Evolutionary conservation across 1,139 yeast species (phyloP), one percentile per base, ranked within the genome.

Genomic region (Protomyces lactucae-debilis): DNA sequence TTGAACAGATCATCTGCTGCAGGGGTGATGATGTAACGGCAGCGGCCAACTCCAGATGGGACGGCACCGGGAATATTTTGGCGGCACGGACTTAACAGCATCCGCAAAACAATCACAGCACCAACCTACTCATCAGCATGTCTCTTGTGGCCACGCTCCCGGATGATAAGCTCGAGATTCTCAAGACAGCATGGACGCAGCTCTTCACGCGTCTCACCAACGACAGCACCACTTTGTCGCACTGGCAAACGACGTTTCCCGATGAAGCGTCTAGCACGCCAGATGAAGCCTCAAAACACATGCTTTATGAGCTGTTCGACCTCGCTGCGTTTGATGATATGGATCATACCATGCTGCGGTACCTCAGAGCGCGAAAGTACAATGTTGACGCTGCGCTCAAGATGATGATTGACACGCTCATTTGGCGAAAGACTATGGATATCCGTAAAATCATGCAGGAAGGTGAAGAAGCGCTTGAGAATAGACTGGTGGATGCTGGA

Each of bases 331-430:
- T 54, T 56, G 95, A 88, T 71, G 77, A 82, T 43, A 87, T 91
- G 2, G 96, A 89, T 73, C 83, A 85, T 67, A 73, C 84, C 66
- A 65, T 86, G 53, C 76, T 87, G 67, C 79, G 93, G 70, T 87
- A 84, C 71, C 73, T 85, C 32, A 77, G 88, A 66, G 93, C 93
- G 21, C 80, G 92, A 73, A 87, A 87, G 73, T 85, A 86, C 84
- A 81, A 86, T 69, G 78, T 82, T 18, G 83, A 81, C 68, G 81
- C 82, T 68, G 77, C 88, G 0, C 71, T 86, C 52, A 77, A 78
- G n/a, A 87, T 87, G 93, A 72, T 85, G 55, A 82, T 85, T 8
- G 76, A 79, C 61, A 83, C 90, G 36, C 73, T 88, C 69, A 78
- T 80, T 68, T 89, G 96, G 95, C 82, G 95, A 14, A 77, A 79